phyloP scores from a whole-genome alignment of 73 alveolate genomes.

The Paramecium primaurelia region DNA sequence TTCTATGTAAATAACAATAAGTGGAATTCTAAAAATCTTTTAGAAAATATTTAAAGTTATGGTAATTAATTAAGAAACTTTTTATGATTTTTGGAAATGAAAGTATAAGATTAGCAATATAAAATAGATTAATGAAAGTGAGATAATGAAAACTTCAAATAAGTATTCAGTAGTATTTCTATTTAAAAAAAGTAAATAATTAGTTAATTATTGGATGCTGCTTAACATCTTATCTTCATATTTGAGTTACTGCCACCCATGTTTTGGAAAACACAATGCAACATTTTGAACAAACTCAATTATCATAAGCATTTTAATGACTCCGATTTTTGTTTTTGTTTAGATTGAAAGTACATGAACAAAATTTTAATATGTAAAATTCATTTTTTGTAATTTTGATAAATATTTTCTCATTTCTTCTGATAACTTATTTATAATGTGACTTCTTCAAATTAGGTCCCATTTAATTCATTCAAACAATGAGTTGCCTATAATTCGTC shows the following conservation, averaged over 20 bases:
- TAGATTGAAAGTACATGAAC: background rate
- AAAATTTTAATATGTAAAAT: constrained; percentile 11
- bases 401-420: constrained; percentile 26
- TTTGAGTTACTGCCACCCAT: background rate
- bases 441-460: constrained; percentile 25
- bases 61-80: background rate
- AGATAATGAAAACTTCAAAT: background rate
- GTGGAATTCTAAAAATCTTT: background rate
- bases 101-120: background rate
- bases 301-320: background rate
- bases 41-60: background rate
- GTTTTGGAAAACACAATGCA: constrained; percentile 7
- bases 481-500: constrained; percentile 57
- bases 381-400: background rate
- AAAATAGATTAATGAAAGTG: background rate
- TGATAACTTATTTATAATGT: constrained; percentile 13
- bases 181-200: background rate
- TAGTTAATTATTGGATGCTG: background rate
- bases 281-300: background rate
- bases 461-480: constrained; percentile 46
- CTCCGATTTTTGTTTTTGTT: background rate
- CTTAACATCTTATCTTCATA: background rate
- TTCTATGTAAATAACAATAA: background rate
- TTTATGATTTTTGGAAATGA: background rate
- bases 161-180: background rate